Base-by-base conservation (phyloP, 73 alveolate genomes). In the Paramecium sexaurelia region DNA sequence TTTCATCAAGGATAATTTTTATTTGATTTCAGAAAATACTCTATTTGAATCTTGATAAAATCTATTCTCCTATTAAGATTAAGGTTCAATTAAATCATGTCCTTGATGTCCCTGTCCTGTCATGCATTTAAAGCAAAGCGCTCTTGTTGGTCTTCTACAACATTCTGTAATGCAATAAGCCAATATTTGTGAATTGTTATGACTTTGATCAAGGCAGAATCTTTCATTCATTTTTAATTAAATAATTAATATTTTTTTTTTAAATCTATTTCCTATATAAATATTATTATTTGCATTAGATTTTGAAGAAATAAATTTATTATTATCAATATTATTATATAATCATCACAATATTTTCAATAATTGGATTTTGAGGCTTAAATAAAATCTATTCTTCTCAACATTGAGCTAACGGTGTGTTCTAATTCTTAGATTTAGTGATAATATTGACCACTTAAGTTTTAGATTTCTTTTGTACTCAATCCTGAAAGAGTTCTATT, bases 401-500 rank as follows among this genome's bases (percentile, higher is more conserved):
- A 36, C 55, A 71, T 35, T 29, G 86, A 33, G 56, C 55, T 27
- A 4, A 71, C 56, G 9, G 86, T 36, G 32, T 71, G 56, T 71
- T 71, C 86, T 37, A 71, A 71, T 36, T 71, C 86, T 71, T 71
- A 36, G 13, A 71, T 71, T 33, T 33, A 71, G 43, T 71, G 86
- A 36, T 33, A 29, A 35, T 71, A 71, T 37, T 71, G 32, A 6
- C 57, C 56, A 37, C 86, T 71, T n/a, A 71, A 20, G 11, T 36
- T 40, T 71, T 71, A 35, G 32, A 37, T 71, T 20, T 71, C 86
- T 40, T 71, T 71, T 11, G 86, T 32, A 35, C 57, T 35, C 33
- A 71, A 35, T 37, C 32, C 32, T 27, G 57, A 35, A 11, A 71
- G 56, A 13, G 57, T 71, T 35, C 56, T 13, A 36, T 71, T 71